Percentiles rank a stretch among this genome's conserved stretches.
Conservation (phyloP, 306 rosid species). For the Malus asiatica region DNA sequence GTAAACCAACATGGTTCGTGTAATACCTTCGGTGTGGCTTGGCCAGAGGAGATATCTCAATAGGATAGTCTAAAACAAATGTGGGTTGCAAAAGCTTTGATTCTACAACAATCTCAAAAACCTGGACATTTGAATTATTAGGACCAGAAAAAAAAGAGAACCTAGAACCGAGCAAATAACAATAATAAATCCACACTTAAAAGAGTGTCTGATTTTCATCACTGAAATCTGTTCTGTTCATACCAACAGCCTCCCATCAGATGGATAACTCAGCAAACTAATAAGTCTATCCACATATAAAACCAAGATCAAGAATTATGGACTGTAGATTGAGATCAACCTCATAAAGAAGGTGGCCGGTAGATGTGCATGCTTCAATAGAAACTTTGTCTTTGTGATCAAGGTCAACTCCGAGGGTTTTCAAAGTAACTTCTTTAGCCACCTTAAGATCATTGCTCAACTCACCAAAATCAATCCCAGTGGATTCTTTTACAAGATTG, state of each 20-base stretch:
- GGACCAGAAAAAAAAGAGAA: background rate
- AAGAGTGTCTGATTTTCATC: conserved; percentile 1
- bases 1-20: background rate
- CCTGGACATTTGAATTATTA: conserved; percentile 41
- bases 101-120: conserved; percentile 83
- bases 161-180: conserved; percentile 1
- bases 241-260: background rate
- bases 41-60: conserved; percentile 95
- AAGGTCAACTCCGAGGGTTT: conserved; percentile 48
- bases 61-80: conserved; percentile 92
- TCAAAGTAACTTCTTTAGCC: conserved; percentile 60
- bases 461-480: conserved; percentile 64
- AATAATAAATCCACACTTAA: background rate
- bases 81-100: conserved; percentile 93
- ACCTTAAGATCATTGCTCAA: conserved; percentile 54
- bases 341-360: conserved; percentile 84
- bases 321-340: conserved; percentile 35
- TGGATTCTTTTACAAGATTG: conserved; percentile 79
- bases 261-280: background rate
- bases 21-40: conserved; percentile 90
- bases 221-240: background rate
- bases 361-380: conserved; percentile 62
- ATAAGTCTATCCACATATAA: background rate
- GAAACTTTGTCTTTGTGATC: conserved; percentile 64
- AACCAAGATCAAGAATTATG: background rate